phyloP scores from a whole-genome alignment of 2,329 filamentous ascomycete species.

The Drechslerella coelobrocha region DNA sequence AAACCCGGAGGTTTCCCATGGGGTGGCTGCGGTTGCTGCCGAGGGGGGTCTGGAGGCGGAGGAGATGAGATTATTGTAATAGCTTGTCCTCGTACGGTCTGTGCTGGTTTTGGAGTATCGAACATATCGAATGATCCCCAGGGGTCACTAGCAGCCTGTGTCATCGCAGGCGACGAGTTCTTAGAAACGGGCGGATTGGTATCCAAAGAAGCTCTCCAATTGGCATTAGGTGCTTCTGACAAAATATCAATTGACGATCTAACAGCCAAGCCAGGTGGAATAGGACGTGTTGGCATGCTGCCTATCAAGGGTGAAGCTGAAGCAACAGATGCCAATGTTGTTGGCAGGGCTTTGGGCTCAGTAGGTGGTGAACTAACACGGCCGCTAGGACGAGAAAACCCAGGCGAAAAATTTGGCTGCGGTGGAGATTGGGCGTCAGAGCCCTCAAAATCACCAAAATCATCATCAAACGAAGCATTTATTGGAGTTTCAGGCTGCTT shows the following conservation, averaged over 20 bases:
- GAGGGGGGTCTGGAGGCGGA: conserved; percentile 26
- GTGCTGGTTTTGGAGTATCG: conserved; percentile 26
- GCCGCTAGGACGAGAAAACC: background rate
- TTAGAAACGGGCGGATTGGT: background rate
- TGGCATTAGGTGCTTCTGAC: conserved; percentile 23
- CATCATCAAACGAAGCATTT: conserved; percentile 44
- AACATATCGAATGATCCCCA: conserved; percentile 51
- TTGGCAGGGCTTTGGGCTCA: conserved; percentile 8
- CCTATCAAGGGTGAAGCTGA: background rate
- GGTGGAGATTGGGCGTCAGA: conserved; percentile 22
- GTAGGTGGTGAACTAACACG: conserved; percentile 9
- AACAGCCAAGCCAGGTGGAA: background rate
- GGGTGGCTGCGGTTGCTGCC: conserved; percentile 31
- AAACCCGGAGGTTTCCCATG: conserved; percentile 15
- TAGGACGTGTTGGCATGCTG: background rate
- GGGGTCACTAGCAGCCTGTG: conserved; percentile 18
- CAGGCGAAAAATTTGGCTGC: background rate
- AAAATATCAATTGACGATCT: conserved; percentile 35
- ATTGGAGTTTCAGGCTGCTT: conserved; percentile 16
- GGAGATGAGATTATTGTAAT: conserved; percentile 12
- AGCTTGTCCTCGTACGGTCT: conserved; percentile 3
- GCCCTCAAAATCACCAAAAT: conserved; percentile 49
- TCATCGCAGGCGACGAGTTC: background rate
- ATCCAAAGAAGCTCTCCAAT: background rate
- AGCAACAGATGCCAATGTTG: conserved; percentile 13